These are phyloP conservation scores for Oxyria digyna DNA, from an alignment of 148 eudicot genomes.

Conservation along the genomic window DNA sequence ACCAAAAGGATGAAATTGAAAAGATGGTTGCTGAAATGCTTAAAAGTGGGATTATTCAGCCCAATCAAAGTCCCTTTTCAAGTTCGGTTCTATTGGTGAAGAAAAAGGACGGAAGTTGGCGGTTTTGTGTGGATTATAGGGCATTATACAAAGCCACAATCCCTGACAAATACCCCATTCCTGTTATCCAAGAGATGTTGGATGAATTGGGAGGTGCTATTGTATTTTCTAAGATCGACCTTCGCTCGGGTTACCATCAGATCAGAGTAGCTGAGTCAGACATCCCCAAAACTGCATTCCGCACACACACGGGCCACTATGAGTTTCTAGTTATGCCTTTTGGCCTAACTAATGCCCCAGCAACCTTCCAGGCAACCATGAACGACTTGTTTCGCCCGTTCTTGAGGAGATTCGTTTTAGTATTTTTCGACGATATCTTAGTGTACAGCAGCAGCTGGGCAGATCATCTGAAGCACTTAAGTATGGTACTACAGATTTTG, in stretches of 20 bases:
- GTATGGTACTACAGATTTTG: background rate
- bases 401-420: background rate
- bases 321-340: constrained; percentile 5
- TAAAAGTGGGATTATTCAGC: too few relatives aligned
- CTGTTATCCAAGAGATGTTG: background rate
- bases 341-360: constrained; percentile 5
- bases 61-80: too few relatives aligned
- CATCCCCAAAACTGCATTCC: background rate
- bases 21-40: too few relatives aligned
- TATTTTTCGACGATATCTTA: constrained; percentile 1
- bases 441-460: background rate
- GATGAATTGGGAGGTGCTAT: background rate
- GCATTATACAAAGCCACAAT: background rate
- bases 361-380: constrained; percentile 1
- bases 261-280: background rate
- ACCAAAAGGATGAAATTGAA: too few relatives aligned
- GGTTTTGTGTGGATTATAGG: background rate
- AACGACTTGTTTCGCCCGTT: background rate
- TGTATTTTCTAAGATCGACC: background rate
- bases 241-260: background rate
- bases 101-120: too few relatives aligned
- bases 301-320: background rate
- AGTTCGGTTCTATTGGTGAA: too few relatives aligned
- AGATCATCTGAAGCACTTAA: background rate
- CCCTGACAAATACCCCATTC: background rate